Percentiles rank a stretch among this genome's conserved stretches.
phyloP scores from a whole-genome alignment of 768 basidiomycete genomes.

The Clathrus columnatus region DNA sequence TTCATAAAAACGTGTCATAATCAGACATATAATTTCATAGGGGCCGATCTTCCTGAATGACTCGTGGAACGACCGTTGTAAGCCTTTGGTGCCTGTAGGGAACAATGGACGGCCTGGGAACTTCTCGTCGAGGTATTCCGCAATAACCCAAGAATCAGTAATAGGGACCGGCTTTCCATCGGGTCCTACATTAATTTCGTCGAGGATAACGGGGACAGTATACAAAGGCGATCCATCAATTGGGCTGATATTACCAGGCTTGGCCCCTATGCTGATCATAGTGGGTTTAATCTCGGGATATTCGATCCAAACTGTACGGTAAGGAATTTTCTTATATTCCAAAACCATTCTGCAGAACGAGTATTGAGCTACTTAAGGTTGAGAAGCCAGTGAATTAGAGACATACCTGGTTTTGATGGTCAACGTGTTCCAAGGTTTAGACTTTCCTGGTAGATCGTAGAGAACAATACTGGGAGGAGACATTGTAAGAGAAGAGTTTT shows the following conservation, averaged over 20 bases:
- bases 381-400: too few relatives aligned
- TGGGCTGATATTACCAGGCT: slow-evolving; percentile 22
- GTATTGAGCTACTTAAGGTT: too few relatives aligned
- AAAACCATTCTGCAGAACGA: too few relatives aligned
- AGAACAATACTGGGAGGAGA: too few relatives aligned
- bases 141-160: slow-evolving; percentile 38
- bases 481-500: too few relatives aligned
- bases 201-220: slow-evolving; percentile 44
- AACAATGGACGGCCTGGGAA: slow-evolving; percentile 38
- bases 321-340: slow-evolving; percentile 34
- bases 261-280: slow-evolving; percentile 12
- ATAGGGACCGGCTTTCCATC: slow-evolving; percentile 27
- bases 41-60: slow-evolving; percentile 14
- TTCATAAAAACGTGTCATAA: slow-evolving; percentile 37
- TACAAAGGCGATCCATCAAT: slow-evolving; percentile 41
- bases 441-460: too few relatives aligned
- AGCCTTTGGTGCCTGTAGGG: slow-evolving; percentile 27
- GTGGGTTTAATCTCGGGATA: slow-evolving; percentile 17
- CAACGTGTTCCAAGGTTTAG: too few relatives aligned
- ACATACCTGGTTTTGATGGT: too few relatives aligned
- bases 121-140: slow-evolving; percentile 39
- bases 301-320: slow-evolving; percentile 25
- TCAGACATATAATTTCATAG: slow-evolving; percentile 49
- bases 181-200: slow-evolving; percentile 30
- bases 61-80: slow-evolving; percentile 31